Evolutionary conservation across 2,329 filamentous ascomycete genomes (phyloP).

Genomic region (Cladosporium sp.): DNA sequence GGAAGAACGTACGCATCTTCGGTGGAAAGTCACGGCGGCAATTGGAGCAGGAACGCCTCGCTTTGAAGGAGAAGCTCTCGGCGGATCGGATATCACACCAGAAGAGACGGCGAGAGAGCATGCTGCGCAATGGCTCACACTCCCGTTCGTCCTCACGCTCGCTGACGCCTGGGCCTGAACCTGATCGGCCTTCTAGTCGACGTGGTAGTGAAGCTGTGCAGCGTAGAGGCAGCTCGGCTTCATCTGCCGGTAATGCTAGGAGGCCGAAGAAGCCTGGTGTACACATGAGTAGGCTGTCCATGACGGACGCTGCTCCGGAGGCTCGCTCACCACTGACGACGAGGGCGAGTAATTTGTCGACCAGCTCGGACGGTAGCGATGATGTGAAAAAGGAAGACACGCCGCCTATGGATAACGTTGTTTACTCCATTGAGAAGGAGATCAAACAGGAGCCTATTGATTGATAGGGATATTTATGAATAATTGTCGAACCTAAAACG

Average conservation of each 20-base stretch:
- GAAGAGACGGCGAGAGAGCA: constrained; percentile 24
- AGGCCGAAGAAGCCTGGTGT: constrained; percentile 18
- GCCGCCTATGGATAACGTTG: constrained; percentile 17
- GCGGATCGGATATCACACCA: constrained; percentile 23
- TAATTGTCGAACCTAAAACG: neutral
- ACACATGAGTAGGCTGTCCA: constrained; percentile 16
- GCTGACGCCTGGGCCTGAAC: constrained; percentile 31
- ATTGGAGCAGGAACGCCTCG: constrained; percentile 33
- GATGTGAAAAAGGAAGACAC: constrained; percentile 17
- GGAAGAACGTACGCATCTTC: constrained; percentile 39
- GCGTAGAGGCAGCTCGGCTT: constrained; percentile 28
- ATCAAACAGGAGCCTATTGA: constrained; percentile 31
- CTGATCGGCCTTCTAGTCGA: constrained; percentile 21
- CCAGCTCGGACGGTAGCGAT: constrained; percentile 15
- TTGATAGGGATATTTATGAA: neutral
- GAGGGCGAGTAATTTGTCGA: constrained; percentile 15
- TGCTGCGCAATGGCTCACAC: constrained; percentile 28
- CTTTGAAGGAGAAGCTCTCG: constrained; percentile 29
- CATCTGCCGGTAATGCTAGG: constrained; percentile 16
- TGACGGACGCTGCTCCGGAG: constrained; percentile 15
- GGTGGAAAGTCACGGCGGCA: constrained; percentile 32
- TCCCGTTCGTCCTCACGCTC: constrained; percentile 27
- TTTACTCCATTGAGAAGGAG: constrained; percentile 14
- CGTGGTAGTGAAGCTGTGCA: constrained; percentile 22
- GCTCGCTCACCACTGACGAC: constrained; percentile 16